A percentile compares a stretch with the other conserved stretches of the same genome.
Conservation (phyloP, 108 stramenopile genomes). For the Hondaea fermentalgiana region DNA sequence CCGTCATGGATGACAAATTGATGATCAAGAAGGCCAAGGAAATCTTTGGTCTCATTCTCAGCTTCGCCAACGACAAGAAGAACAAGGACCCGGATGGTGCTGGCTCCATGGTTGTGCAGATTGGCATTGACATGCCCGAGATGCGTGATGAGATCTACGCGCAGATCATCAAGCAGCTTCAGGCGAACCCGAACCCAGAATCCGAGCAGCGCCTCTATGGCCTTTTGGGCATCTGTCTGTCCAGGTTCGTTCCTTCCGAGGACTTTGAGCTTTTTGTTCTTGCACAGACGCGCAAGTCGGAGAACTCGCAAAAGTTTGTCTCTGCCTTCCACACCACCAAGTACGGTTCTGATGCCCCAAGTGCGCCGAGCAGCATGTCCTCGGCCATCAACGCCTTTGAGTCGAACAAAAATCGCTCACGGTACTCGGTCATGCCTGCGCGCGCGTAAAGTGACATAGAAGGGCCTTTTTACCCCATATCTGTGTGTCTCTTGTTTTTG, state of each 20-base stretch:
- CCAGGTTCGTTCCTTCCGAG: constrained; percentile 18
- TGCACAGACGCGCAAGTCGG: not conserved
- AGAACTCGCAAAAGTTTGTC: not conserved
- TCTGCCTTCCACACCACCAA: not conserved
- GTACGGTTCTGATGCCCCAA: not conserved
- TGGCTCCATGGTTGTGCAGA: constrained; percentile 9
- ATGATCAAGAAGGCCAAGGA: constrained; percentile 22
- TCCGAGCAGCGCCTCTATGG: constrained; percentile 21
- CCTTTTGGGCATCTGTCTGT: constrained; percentile 13
- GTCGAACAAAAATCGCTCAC: not conserved
- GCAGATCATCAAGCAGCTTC: constrained; percentile 33
- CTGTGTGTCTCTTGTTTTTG: not conserved
- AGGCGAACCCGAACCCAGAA: constrained; percentile 19
- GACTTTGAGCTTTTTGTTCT: constrained; percentile 25
- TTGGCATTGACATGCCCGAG: not conserved
- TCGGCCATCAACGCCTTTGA: not conserved
- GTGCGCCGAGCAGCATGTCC: not conserved
- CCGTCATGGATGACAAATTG: constrained; percentile 19
- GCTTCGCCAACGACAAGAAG: constrained; percentile 28
- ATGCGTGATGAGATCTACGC: constrained; percentile 35
- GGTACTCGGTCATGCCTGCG: not conserved
- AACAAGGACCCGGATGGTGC: constrained; percentile 10
- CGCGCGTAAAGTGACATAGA: not conserved
- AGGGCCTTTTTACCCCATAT: not conserved
- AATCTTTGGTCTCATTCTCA: not conserved